Evolutionary conservation across 2,329 filamentous ascomycete species (phyloP), one percentile per base, ranked within the genome.

Genomic region (Stemphylium beticola): DNA sequence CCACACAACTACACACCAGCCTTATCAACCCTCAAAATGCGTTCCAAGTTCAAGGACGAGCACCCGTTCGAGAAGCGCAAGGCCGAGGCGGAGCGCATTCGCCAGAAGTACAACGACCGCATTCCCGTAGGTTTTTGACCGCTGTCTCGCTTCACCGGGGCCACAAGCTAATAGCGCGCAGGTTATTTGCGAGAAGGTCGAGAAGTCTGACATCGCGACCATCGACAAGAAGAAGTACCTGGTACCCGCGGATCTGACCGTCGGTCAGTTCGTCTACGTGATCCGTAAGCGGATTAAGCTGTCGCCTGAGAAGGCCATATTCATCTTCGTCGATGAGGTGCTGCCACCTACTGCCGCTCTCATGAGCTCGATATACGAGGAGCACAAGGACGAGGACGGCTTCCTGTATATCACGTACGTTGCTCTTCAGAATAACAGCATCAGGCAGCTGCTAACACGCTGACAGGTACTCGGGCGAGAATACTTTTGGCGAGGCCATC

Each of bases 161-260:
- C 8, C 39, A 50, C 22, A 36, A 62, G 29, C 69, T 74, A 66
- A 73, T 64, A 55, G 43, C 7, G 55, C 55, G 67, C 70, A 96
- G 93, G 93, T 99, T 62, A 99, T 99, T 77, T 99, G 95, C 84
- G 95, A 98, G 81, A 98, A 98, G 84, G 93, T 98, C 68, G 95
- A 99, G 82, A 98, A 97, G 83, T 96, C 91, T 60, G 95, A 99
- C 77, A 99, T 99, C 71, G 95, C 95, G 57, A 98, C 95, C 67
- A 99, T 99, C 85, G 95, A 99, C 82, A 99, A 99, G 89, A 99
- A 99, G 88, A 99, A 99, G 83, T 99, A 99, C 76, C 86, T 99
- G 43, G 95, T 99, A 24, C 95, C 95, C 12, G 92, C 95, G 68
- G 95, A 99, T 76, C 87, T 99, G 75, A 99, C 95, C 61, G 95